Evolutionary conservation across 2,329 filamentous ascomycete genomes (phyloP).

Genomic region (Massarina eburnea): DNA sequence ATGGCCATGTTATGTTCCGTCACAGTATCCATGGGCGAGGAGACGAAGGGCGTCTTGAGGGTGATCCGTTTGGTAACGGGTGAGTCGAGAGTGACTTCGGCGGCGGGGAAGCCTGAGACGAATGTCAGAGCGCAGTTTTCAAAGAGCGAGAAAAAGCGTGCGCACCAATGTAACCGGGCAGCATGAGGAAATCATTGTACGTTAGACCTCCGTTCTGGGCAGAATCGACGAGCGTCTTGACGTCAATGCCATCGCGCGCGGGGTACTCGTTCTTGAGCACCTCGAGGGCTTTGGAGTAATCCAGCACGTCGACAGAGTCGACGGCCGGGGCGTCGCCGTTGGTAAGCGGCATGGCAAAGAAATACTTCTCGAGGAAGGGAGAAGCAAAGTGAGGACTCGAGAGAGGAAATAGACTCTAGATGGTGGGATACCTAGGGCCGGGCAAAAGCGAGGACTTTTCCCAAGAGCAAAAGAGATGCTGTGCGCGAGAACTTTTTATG

Average conservation of each 20-base stretch:
- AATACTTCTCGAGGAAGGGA: slow-evolving; percentile 34
- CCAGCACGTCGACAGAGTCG: slow-evolving; percentile 61
- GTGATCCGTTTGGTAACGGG: slow-evolving; percentile 94
- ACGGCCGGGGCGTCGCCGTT: slow-evolving; percentile 63
- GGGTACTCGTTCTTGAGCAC: slow-evolving; percentile 76
- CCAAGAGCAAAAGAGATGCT: slow-evolving; percentile 45
- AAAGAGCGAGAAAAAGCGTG: slow-evolving; percentile 4
- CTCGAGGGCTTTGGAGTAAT: slow-evolving; percentile 75
- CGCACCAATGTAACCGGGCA: slow-evolving; percentile 91
- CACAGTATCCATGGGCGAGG: slow-evolving; percentile 99
- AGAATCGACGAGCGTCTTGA: slow-evolving; percentile 85
- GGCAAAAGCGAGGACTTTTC: slow-evolving; percentile 58
- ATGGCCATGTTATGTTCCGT: slow-evolving; percentile 99
- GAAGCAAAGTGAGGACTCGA: slow-evolving; percentile 20
- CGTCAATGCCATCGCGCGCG: slow-evolving; percentile 80
- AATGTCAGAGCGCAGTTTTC: slow-evolving; percentile 16
- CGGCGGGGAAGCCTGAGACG: slow-evolving; percentile 76
- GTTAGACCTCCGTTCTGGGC: slow-evolving; percentile 90
- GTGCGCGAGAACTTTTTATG: slow-evolving; percentile 11
- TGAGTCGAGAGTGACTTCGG: slow-evolving; percentile 83
- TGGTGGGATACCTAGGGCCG: slow-evolving; percentile 49
- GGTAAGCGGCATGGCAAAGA: slow-evolving; percentile 67
- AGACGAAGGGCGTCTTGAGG: slow-evolving; percentile 94
- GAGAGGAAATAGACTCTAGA: slow-evolving; percentile 37
- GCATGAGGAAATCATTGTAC: slow-evolving; percentile 97